Conservation (phyloP, 805 yeast species). For the Spencermartinsiella europaea region DNA sequence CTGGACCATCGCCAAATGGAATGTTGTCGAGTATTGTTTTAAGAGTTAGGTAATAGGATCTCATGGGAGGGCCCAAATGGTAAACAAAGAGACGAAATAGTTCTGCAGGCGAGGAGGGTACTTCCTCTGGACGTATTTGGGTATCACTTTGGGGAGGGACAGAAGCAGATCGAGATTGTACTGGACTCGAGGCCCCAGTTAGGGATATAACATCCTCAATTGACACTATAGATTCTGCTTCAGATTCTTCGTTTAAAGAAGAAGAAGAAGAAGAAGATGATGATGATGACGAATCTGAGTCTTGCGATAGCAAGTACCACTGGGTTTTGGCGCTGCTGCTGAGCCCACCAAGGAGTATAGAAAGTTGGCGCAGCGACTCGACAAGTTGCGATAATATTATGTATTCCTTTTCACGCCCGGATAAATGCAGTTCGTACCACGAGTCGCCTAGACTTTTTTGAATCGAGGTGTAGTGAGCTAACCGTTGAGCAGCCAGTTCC, state of each 20-base stretch:
- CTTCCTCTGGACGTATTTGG: background rate
- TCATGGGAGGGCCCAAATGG: constrained; percentile 67
- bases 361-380: constrained; percentile 45
- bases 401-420: constrained; percentile 55
- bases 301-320: constrained; percentile 44
- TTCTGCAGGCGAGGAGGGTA: constrained; percentile 28
- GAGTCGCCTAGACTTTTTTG: constrained; percentile 50
- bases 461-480: constrained; percentile 38
- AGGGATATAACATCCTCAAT: background rate
- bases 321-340: constrained; percentile 65
- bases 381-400: constrained; percentile 42
- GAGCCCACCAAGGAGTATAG: constrained; percentile 60
- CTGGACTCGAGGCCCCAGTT: too few species aligned
- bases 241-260: background rate
- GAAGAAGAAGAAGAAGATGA: background rate
- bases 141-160: background rate
- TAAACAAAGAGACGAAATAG: constrained; percentile 62
- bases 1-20: constrained; percentile 44
- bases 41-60: constrained; percentile 59
- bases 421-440: constrained; percentile 49
- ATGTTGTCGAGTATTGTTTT: constrained; percentile 54
- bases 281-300: background rate
- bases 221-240: background rate
- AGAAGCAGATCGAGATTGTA: background rate
- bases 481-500: constrained; percentile 36